phyloP scores from a whole-genome alignment of 2,329 filamentous ascomycete genomes.

The Calycina marina region DNA sequence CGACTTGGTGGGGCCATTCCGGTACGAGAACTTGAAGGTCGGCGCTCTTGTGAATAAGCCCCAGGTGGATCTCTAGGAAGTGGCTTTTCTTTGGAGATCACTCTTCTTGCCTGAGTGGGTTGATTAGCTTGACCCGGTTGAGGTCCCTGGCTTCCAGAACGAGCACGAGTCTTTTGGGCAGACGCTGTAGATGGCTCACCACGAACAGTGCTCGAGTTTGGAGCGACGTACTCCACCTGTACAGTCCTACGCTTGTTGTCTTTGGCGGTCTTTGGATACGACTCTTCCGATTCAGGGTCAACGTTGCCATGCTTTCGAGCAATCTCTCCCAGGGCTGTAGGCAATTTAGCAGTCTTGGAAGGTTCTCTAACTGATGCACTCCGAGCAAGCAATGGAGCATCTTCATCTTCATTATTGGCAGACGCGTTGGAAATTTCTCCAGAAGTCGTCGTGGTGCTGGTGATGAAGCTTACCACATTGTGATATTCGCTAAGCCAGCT shows the following conservation, averaged over 20 bases:
- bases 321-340: slow-evolving; percentile 44
- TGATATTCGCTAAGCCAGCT: slow-evolving; percentile 97
- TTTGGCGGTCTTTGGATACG: slow-evolving; percentile 50
- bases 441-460: slow-evolving; percentile 80
- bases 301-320: slow-evolving; percentile 61
- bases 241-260: slow-evolving; percentile 90
- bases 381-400: slow-evolving; percentile 54
- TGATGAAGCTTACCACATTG: slow-evolving; percentile 94
- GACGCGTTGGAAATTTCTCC: slow-evolving; percentile 74
- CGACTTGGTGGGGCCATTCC: slow-evolving; percentile 30
- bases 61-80: slow-evolving; percentile 42
- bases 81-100: slow-evolving; percentile 39
- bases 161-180: slow-evolving; percentile 32
- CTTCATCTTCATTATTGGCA: slow-evolving; percentile 40
- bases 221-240: slow-evolving; percentile 94
- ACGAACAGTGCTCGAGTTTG: slow-evolving; percentile 70
- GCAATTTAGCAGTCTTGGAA: slow-evolving; percentile 48
- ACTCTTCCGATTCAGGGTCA: slow-evolving; percentile 47
- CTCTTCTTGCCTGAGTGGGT: slow-evolving; percentile 19
- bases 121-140: slow-evolving; percentile 24
- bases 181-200: slow-evolving; percentile 27
- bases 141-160: slow-evolving; percentile 39
- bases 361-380: slow-evolving; percentile 88
- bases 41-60: slow-evolving; percentile 28
- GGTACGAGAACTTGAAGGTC: slow-evolving; percentile 22